Evolutionary conservation across 345 rosid species (phyloP), one percentile per base, ranked within the genome.

Genomic region (Sisymbrium irio): DNA sequence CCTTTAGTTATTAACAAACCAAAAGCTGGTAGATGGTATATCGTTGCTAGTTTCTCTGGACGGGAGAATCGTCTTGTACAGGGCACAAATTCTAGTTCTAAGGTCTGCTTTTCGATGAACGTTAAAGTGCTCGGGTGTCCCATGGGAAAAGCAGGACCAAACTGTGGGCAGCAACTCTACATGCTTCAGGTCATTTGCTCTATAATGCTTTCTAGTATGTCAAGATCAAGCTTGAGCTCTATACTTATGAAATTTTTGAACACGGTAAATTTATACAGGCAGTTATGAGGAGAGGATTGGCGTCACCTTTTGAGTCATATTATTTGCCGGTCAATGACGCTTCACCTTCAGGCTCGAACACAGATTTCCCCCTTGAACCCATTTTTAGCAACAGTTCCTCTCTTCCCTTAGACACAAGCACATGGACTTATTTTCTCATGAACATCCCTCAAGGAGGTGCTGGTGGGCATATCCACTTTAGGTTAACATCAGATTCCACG

Each of bases 391-490:
- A 88, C 80, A 65, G 54, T 70, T 83, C 96, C 40, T 55, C 74
- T 61, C 67, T 75, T 70, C 85, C 81, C 53, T 32, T 56, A 18
- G 79, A 82, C 67, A 61, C 64, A 51, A 79, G 79, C 82, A 69
- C 77, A 46, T 89, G 96, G 99, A 92, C 96, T 47, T 92, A 89
- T 75, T 89, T 92, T 82, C 66, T 85, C 42, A 61, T 88, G 80
- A 83, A 88, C 77, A 59, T 95, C 58, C 99, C 97, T 73, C 83
- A 22, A 7, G 97, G 97, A 63, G 96, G 96, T 64, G 92, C 93
- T 77, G 97, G 99, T 78, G 95, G 93, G 76, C 91, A 88, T 68
- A 83, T 95, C 56, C 99, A 92, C 49, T 77, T 88, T 58, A 88
- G 80, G 15, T 76, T 92, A 54, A 77, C 77, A 14, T 86, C 97